These are phyloP conservation scores for Theileria equi DNA, from an alignment of 169 alveolate species.

Conservation along the genomic window DNA sequence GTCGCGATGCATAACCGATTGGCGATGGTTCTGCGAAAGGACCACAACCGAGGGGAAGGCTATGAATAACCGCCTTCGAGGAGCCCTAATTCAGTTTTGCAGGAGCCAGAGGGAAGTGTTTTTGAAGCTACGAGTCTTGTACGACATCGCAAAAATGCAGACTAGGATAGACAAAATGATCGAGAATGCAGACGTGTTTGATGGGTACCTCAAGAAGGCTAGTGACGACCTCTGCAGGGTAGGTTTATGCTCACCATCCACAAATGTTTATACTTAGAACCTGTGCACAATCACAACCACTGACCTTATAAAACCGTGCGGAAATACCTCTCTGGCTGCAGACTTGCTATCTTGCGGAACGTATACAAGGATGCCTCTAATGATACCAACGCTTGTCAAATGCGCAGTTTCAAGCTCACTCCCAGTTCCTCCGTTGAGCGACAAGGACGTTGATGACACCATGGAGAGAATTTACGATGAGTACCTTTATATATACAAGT, in stretches of 20 bases:
- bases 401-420: conserved; percentile 23
- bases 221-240: conserved; percentile 21
- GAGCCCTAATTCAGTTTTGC: conserved; percentile 46
- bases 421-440: conserved; percentile 25
- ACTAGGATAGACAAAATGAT: conserved; percentile 35
- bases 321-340: conserved; percentile 44
- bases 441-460: conserved; percentile 37
- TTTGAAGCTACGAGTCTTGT: conserved; percentile 39
- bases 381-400: conserved; percentile 44
- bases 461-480: conserved; percentile 31
- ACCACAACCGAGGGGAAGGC: conserved; percentile 21
- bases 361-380: conserved; percentile 53
- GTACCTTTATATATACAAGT: conserved; percentile 4
- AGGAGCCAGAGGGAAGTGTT: conserved; percentile 60
- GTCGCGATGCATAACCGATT: conserved; percentile 45
- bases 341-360: conserved; percentile 44
- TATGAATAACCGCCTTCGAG: conserved; percentile 21
- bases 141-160: conserved; percentile 21
- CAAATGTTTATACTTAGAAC: neutral
- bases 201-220: conserved; percentile 15
- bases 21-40: conserved; percentile 44
- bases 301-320: conserved; percentile 23
- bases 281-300: conserved; percentile 13
- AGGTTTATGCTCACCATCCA: neutral
- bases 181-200: conserved; percentile 7